phyloP scores from a whole-genome alignment of 2,329 filamentous ascomycete species.

The Raffaelea deltoideospora region DNA sequence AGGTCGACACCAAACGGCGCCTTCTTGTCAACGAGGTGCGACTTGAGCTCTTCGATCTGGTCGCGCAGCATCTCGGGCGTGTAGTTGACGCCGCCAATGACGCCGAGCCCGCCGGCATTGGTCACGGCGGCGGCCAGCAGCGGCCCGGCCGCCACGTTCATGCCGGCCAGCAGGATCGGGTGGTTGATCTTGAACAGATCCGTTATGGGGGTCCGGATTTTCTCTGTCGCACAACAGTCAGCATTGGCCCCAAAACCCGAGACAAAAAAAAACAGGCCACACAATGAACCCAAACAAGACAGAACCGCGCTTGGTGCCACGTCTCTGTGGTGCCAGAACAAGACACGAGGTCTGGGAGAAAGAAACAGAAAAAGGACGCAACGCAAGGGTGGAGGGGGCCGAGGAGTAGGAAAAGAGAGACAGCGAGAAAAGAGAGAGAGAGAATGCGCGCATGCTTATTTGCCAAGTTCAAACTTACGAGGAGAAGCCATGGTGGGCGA shows the following conservation, averaged over 20 bases:
- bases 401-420: neutral
- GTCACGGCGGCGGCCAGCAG: conserved; percentile 94
- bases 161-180: conserved; percentile 86
- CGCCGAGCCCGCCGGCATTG: conserved; percentile 90
- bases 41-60: conserved; percentile 90
- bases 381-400: neutral
- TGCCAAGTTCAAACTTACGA: no score
- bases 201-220: conserved; percentile 81
- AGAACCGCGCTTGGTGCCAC: no score
- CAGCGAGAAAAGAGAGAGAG: neutral
- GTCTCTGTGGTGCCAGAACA: no score
- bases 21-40: conserved; percentile 74
- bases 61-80: conserved; percentile 94
- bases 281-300: no score
- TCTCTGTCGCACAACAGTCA: conserved; percentile 36
- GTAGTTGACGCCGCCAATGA: conserved; percentile 91
- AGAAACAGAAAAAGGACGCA: neutral
- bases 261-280: no score
- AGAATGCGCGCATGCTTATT: no score
- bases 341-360: no score
- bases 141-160: conserved; percentile 97
- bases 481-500: conserved; percentile 56
- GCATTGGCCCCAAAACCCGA: neutral
- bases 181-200: conserved; percentile 98
- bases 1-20: conserved; percentile 92